A percentile compares a stretch with the other conserved stretches of the same genome.
phyloP scores from a whole-genome alignment of 305 asterid genomes.

The Euphrasia arctica region DNA sequence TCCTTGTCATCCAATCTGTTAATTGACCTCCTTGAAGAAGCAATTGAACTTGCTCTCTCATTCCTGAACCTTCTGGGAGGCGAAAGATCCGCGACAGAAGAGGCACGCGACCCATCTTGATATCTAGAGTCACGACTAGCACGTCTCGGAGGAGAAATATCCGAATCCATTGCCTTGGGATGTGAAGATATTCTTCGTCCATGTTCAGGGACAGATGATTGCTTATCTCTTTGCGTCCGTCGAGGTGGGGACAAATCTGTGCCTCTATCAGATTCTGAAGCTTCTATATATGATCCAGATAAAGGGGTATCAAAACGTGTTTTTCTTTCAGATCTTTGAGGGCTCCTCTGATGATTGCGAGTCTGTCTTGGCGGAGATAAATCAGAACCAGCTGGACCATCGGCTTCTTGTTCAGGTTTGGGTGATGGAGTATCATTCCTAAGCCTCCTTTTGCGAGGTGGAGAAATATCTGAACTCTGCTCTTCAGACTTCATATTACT shows the following conservation, averaged over 20 bases:
- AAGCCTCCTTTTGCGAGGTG: slow-evolving; percentile 42
- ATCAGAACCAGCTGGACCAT: slow-evolving; percentile 34
- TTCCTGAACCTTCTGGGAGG: slow-evolving; percentile 49
- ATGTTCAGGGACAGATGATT: slow-evolving; percentile 26
- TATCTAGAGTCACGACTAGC: slow-evolving; percentile 24
- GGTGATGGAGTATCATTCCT: slow-evolving; percentile 58
- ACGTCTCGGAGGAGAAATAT: slow-evolving; percentile 47
- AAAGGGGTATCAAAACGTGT: slow-evolving; percentile 47
- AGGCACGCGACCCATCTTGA: slow-evolving; percentile 29
- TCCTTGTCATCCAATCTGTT: slow-evolving; percentile 22
- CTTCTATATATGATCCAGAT: slow-evolving; percentile 31
- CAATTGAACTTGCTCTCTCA: slow-evolving; percentile 28
- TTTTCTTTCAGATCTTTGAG: slow-evolving; percentile 19
- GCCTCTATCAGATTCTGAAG: slow-evolving; percentile 23
- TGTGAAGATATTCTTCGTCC: slow-evolving; percentile 22
- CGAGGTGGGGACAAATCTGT: slow-evolving; percentile 56
- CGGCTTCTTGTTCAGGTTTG: slow-evolving; percentile 27
- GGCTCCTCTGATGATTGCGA: slow-evolving; percentile 28
- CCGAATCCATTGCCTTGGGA: slow-evolving; percentile 31
- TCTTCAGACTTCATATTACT: slow-evolving; percentile 24
- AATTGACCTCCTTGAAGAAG: slow-evolving; percentile 23
- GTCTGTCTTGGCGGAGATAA: slow-evolving; percentile 50
- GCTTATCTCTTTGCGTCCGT: slow-evolving; percentile 31
- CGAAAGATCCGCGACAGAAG: slow-evolving; percentile 39
- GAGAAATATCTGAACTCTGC: slow-evolving; percentile 46